Base-by-base conservation (phyloP, 2,329 filamentous ascomycete genomes). In the Xylaria hypoxylon region DNA sequence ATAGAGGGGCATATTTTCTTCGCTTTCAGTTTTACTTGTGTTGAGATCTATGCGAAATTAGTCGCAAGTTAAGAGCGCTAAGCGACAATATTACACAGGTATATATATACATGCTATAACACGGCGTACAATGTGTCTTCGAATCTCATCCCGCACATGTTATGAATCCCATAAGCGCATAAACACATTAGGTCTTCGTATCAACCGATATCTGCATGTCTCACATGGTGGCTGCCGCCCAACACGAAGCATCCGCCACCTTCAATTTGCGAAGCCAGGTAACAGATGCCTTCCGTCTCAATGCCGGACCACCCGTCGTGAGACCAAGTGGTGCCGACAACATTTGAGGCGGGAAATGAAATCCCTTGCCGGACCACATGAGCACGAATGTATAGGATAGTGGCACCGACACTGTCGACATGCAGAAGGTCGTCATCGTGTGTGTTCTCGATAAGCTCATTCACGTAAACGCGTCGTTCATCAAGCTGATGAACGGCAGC, bases 271-370 rank as follows among this genome's bases (percentile, higher is more conserved):
- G 72, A 71, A 3, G 72, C 73, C 42, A 73, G 59, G 50, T 79
- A 80, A 68, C 77, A 80, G 19, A 80, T 66, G 0, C 79, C 78
- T 59, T 80, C 78, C 2, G 78, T 77, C 69, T 79, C 78, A 24
- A 80, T 73, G 1, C 78, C 79, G 17, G 76, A 74, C 72, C 73
- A 77, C 5, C 78, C 79, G 5, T 77, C 72, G 40, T 73, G 73
- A 10, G 71, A 70, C 77, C 77, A 79, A 2, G 75, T 76, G 7
- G 77, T 77, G n/a, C 78, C 77, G 11, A 78, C 73, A 7, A 78
- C 70, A 48, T 77, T 75, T 38, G 71, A 76, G 10, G 74, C 72
- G 5, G 79, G 78, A 57, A 79, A 80, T 4, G 68, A 70, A 26
- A 80, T 67, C 3, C 78, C 78, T 47, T 77, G 75, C 6, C 76